Percentiles rank a stretch among this genome's conserved stretches.
Evolutionary conservation across 1,284 basidiomycete species (phyloP).

Genomic region (Apiotrichum siamense): DNA sequence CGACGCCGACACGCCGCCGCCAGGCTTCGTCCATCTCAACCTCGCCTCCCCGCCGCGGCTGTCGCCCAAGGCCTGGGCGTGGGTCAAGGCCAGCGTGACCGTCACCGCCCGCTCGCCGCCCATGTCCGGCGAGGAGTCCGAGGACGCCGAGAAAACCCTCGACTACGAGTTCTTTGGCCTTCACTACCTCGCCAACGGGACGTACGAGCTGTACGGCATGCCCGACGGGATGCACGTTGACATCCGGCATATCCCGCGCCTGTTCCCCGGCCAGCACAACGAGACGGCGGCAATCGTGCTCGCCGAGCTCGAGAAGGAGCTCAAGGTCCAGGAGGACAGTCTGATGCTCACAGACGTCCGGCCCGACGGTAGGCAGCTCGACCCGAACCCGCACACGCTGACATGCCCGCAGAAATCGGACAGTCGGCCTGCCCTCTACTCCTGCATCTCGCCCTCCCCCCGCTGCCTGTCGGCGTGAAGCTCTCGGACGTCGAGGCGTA

Average conservation of each 20-base stretch:
- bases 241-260: slow-evolving; percentile 59
- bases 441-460: slow-evolving; percentile 38
- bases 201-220: slow-evolving; percentile 67
- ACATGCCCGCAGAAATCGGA: slow-evolving; percentile 1
- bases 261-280: slow-evolving; percentile 50
- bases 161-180: slow-evolving; percentile 54
- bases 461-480: slow-evolving; percentile 26
- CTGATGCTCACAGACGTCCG: slow-evolving; percentile 29
- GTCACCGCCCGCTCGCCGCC: slow-evolving; percentile 8
- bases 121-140: neutral
- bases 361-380: slow-evolving; percentile 39
- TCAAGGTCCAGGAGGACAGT: slow-evolving; percentile 26
- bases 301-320: slow-evolving; percentile 55
- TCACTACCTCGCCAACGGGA: slow-evolving; percentile 68
- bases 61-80: slow-evolving; percentile 25
- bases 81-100: slow-evolving; percentile 33
- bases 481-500: slow-evolving; percentile 30
- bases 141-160: slow-evolving; percentile 11
- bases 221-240: slow-evolving; percentile 51
- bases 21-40: too few relatives aligned
- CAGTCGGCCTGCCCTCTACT: slow-evolving; percentile 36
- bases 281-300: slow-evolving; percentile 59
- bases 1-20: too few relatives aligned
- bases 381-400: too few relatives aligned
- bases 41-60: neutral